Base-by-base conservation (phyloP, 2,329 filamentous ascomycete species). In the Pseudocercospora fijiensis region DNA sequence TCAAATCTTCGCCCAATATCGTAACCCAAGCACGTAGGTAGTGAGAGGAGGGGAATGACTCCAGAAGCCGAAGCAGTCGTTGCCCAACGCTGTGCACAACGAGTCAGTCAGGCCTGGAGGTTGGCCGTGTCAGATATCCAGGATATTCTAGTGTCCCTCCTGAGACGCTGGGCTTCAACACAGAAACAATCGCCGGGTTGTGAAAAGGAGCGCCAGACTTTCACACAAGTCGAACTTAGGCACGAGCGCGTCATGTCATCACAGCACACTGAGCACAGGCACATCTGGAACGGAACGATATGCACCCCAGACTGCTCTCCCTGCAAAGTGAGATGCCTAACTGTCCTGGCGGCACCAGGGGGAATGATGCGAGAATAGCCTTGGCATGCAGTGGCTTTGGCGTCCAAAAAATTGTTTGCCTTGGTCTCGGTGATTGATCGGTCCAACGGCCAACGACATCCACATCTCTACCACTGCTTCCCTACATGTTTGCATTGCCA, bases 351-450 rank as follows among this genome's bases (percentile, higher is more conserved):
- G 33, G 33, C 33, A 33, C 30, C 30, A 37, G 33, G 33, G n/a
- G n/a, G n/a, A n/a, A n/a, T n/a, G n/a, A n/a, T n/a, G n/a, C n/a
- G n/a, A 37, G 33, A 37, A 16, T 37, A 16, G 33, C 33, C 20
- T 52, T 52, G 49, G 49, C 49, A 52, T 52, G n/a, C n/a, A n/a
- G n/a, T n/a, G 22, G n/a, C 49, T 8, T 52, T 27, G 49, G 27
- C 49, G 49, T 47, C 43, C 43, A 47, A 47, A 47, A 20, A 47
- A 52, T 27, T 24, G 16, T 28, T 28, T 52, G 20, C 9, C 33
- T 8, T 37, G 33, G 6, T 1, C n/a, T 37, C 33, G 33, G 33
- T 37, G 33, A 37, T n/a, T 37, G 33, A 37, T 33, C 30, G 11
- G 11, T 33, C 10, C 13, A 33, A 33, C 30, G 11, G 30, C 30